Evolutionary conservation across 768 basidiomycete species (phyloP).

Genomic region (Boletus vinaceobasis): DNA sequence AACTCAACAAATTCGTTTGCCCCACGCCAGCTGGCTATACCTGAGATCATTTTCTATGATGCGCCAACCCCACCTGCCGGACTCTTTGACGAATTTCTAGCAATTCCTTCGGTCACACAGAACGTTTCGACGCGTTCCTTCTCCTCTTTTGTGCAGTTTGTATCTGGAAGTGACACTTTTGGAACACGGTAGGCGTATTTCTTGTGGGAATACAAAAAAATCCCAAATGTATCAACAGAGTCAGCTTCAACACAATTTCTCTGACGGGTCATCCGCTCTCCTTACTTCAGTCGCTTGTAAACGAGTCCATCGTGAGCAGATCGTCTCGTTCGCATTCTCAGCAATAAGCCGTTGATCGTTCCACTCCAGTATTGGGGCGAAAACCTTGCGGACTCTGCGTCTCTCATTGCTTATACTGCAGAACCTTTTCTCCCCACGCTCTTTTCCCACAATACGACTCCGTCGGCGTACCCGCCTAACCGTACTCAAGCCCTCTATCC

Average conservation of each 20-base stretch:
- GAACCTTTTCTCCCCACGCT: slow-evolving; percentile 51
- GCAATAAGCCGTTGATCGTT: not conserved
- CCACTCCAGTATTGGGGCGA: slow-evolving; percentile 16
- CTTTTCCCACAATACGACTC: slow-evolving; percentile 34
- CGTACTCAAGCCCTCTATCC: slow-evolving; percentile 38
- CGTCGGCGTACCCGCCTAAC: slow-evolving; percentile 46
- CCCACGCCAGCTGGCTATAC: slow-evolving; percentile 8
- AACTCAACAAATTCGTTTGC: not conserved
- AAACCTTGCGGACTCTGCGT: not conserved
- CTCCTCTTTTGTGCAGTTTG: slow-evolving; percentile 10
- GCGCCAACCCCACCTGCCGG: slow-evolving; percentile 28
- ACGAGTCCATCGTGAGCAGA: slow-evolving; percentile 16
- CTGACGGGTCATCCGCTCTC: slow-evolving; percentile 4
- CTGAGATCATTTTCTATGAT: slow-evolving; percentile 53
- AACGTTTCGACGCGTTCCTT: slow-evolving; percentile 14
- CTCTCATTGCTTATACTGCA: slow-evolving; percentile 24
- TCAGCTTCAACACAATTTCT: slow-evolving; percentile 9
- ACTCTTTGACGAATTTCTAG: slow-evolving; percentile 26
- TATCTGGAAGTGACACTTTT: not conserved
- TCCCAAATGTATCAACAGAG: not conserved
- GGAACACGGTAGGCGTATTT: slow-evolving; percentile 1
- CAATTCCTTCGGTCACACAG: slow-evolving; percentile 7
- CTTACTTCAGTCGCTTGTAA: slow-evolving; percentile 15
- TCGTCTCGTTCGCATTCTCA: not conserved
- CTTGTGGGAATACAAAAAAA: not conserved